phyloP scores from a whole-genome alignment of 169 alveolate species.

The Plasmodium inui region DNA sequence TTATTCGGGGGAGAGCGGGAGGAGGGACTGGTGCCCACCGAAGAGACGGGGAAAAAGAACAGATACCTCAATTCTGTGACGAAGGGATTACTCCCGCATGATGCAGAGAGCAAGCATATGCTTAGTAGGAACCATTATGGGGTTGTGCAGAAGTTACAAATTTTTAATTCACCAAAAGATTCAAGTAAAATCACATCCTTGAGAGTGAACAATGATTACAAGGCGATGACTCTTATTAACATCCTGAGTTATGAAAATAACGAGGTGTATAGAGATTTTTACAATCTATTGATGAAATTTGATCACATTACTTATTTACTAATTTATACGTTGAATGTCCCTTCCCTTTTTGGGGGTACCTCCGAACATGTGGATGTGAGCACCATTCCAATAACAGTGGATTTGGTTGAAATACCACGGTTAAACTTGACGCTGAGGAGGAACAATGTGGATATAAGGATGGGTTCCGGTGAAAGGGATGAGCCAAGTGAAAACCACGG shows the following conservation, averaged over 20 bases:
- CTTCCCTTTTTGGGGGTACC: slow-evolving; percentile 21
- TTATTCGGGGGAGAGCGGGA: slow-evolving; percentile 10
- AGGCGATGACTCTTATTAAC: slow-evolving; percentile 54
- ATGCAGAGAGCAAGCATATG: background rate
- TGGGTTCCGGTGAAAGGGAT: background rate
- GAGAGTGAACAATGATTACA: slow-evolving; percentile 46
- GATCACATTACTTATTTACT: slow-evolving; percentile 70
- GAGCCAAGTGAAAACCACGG: background rate
- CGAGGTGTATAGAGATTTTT: slow-evolving; percentile 62
- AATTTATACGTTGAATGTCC: slow-evolving; percentile 49
- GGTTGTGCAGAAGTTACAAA: slow-evolving; percentile 45
- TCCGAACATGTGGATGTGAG: background rate
- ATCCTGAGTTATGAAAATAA: slow-evolving; percentile 64
- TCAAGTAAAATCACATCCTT: slow-evolving; percentile 44
- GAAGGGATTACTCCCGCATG: background rate
- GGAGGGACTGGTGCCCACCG: background rate
- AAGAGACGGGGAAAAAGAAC: background rate
- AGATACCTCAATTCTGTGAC: background rate
- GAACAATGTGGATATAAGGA: slow-evolving; percentile 32
- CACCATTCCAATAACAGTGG: slow-evolving; percentile 6
- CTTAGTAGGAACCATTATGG: slow-evolving; percentile 6
- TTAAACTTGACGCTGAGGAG: slow-evolving; percentile 51
- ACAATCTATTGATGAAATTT: slow-evolving; percentile 39
- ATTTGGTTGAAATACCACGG: slow-evolving; percentile 63
- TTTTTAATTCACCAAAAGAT: slow-evolving; percentile 9